A percentile compares a stretch with the other conserved stretches of the same genome.
phyloP scores from a whole-genome alignment of 805 yeast genomes.

The Myxozyma sirexii region DNA sequence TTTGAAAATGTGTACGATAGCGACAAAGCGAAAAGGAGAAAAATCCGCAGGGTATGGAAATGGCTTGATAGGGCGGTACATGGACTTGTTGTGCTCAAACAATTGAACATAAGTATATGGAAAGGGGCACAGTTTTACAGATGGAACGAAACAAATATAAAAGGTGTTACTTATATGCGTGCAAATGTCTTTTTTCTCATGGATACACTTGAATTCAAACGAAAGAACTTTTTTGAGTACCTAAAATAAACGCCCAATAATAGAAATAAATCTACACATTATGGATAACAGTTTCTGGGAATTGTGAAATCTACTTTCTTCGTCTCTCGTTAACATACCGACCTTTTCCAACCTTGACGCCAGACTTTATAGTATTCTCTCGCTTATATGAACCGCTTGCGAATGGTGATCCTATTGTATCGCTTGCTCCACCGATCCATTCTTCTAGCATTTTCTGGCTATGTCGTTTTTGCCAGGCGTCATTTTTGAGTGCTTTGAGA shows the following conservation, averaged over 20 bases:
- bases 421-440: constrained; percentile 95
- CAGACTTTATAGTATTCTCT: constrained; percentile 47
- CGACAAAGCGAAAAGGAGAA: background rate
- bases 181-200: too few relatives aligned
- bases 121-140: too few relatives aligned
- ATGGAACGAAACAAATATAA: too few relatives aligned
- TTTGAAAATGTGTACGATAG: constrained; percentile 10
- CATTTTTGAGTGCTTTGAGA: constrained; percentile 80
- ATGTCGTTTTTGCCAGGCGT: constrained; percentile 81
- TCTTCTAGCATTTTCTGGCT: constrained; percentile 83
- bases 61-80: too few relatives aligned
- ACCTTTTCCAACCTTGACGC: constrained; percentile 84
- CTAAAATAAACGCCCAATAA: background rate
- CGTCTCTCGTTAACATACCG: constrained; percentile 63
- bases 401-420: constrained; percentile 84
- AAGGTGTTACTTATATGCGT: too few relatives aligned
- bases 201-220: too few relatives aligned
- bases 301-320: constrained; percentile 17
- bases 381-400: constrained; percentile 61
- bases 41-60: background rate
- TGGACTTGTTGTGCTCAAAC: too few relatives aligned
- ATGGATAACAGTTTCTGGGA: too few relatives aligned
- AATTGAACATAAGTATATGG: too few relatives aligned
- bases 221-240: background rate
- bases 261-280: too few relatives aligned